Conservation (phyloP, 129 eudicot species). For the Artemisia annua region DNA sequence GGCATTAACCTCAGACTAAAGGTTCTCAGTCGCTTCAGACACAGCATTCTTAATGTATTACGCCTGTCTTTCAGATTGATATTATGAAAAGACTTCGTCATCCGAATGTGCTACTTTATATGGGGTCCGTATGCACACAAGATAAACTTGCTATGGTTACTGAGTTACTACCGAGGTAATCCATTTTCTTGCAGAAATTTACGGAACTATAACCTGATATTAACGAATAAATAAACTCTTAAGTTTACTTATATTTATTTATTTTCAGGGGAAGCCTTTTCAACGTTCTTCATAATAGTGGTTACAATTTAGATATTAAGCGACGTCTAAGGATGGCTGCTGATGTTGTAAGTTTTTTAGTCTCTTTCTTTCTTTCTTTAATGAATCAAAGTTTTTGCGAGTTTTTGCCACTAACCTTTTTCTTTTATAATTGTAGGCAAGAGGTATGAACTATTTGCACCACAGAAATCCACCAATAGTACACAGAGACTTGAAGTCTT, state of each 20-base stretch:
- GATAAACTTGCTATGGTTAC: slow-evolving; percentile 90
- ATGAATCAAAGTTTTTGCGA: not conserved
- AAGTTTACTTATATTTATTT: slow-evolving; percentile 17
- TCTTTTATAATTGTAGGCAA: slow-evolving; percentile 52
- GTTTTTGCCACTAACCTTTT: not conserved
- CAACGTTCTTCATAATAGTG: slow-evolving; percentile 65
- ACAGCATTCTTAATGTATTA: not conserved
- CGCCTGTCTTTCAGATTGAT: slow-evolving; percentile 49
- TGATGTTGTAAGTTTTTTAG: slow-evolving; percentile 64
- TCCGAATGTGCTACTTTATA: slow-evolving; percentile 87
- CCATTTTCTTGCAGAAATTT: not conserved
- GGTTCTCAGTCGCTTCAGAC: not conserved
- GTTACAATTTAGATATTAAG: slow-evolving; percentile 59
- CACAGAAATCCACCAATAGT: slow-evolving; percentile 86
- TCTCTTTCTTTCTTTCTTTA: not conserved
- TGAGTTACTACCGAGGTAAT: slow-evolving; percentile 79
- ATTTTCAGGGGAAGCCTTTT: slow-evolving; percentile 85
- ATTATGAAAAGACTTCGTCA: slow-evolving; percentile 83
- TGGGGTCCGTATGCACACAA: slow-evolving; percentile 83
- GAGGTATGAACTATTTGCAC: slow-evolving; percentile 97
- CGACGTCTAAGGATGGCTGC: slow-evolving; percentile 84
- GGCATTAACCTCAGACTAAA: not conserved
- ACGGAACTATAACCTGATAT: slow-evolving; percentile 2
- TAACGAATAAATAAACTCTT: not conserved
- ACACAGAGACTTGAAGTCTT: slow-evolving; percentile 90